Evolutionary conservation across 2,329 filamentous ascomycete species (phyloP).

Genomic region (Clarireedia sp.): DNA sequence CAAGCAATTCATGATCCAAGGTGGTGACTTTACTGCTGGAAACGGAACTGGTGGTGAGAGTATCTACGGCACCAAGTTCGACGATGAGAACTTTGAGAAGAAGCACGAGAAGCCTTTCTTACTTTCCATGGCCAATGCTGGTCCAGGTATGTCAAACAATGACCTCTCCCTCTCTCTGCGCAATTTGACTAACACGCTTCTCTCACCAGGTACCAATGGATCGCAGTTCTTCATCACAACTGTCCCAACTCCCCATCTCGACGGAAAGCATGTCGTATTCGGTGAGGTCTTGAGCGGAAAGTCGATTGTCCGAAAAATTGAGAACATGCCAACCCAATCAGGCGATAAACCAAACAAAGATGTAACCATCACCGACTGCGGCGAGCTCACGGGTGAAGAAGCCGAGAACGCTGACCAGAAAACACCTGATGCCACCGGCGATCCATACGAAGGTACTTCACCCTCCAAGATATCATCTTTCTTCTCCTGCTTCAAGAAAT

Average conservation of each 20-base stretch:
- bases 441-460: constrained; percentile 62
- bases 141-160: constrained; percentile 57
- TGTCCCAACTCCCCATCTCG: constrained; percentile 83
- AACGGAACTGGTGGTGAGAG: constrained; percentile 95
- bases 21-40: constrained; percentile 90
- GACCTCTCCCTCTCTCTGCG: background rate
- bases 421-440: constrained; percentile 70
- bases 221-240: constrained; percentile 98
- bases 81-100: constrained; percentile 88
- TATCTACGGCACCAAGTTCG: constrained; percentile 96
- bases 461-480: background rate
- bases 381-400: constrained; percentile 68
- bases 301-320: constrained; percentile 80
- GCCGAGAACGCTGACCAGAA: constrained; percentile 61
- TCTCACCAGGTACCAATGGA: constrained; percentile 74
- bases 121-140: constrained; percentile 96
- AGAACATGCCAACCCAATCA: constrained; percentile 67
- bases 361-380: constrained; percentile 72
- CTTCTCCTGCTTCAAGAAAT: constrained; percentile 3
- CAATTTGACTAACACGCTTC: constrained; percentile 1
- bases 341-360: constrained; percentile 73
- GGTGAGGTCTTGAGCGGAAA: constrained; percentile 91
- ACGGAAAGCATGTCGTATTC: constrained; percentile 94
- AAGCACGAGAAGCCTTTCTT: constrained; percentile 93
- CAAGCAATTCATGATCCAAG: constrained; percentile 98